Evolutionary conservation across 169 alveolate species (phyloP), one percentile per base, ranked within the genome.

Genomic region (Plasmodium coatneyi): DNA sequence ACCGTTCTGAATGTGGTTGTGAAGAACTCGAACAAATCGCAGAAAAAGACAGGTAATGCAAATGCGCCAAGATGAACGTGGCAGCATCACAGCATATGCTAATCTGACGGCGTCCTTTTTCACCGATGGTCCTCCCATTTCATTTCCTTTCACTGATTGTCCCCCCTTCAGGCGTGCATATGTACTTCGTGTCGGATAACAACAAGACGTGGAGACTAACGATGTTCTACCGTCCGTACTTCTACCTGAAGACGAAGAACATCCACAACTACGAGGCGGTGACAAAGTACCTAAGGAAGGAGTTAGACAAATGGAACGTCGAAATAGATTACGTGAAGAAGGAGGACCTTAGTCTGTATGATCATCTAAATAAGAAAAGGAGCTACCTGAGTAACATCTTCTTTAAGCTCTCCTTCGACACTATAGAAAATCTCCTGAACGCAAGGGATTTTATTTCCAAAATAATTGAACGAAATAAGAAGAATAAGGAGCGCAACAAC

Each of bases 221-320:
- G 32, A 95, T 96, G 72, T 94, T 96, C 74, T 97, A 96, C 81
- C 97, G 98, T 60, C 99, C 99, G 28, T 98, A 98, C 95, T 98
- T 98, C 92, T 98, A 97, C 93, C 86, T 98, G 22, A 90, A 95
- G 49, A 98, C 92, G 66, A 97, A 32, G 84, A 95, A 34, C 71
- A 95, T 93, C 84, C 92, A 92, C 86, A 97, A 94, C 74, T 97
- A 86, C 82, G 97, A 96, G 82, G 95, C 91, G 56, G 82, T 84
- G 34, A 93, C 96, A 9, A 76, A 86, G 43, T 86, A 46, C 80
- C 80, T 86, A 54, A 86, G 76, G 80, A 86, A 72, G 34, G 86
- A 76, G 80, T 41, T 86, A 66, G 93, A 78, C 5, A 86, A 86
- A 32, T 25, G 76, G 43, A 86, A 86, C 70, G 71, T 96, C 28